A percentile compares a stretch with the other conserved stretches of the same genome.
phyloP scores from a whole-genome alignment of 257 asterid genomes.

The Marsdenia floribunda region DNA sequence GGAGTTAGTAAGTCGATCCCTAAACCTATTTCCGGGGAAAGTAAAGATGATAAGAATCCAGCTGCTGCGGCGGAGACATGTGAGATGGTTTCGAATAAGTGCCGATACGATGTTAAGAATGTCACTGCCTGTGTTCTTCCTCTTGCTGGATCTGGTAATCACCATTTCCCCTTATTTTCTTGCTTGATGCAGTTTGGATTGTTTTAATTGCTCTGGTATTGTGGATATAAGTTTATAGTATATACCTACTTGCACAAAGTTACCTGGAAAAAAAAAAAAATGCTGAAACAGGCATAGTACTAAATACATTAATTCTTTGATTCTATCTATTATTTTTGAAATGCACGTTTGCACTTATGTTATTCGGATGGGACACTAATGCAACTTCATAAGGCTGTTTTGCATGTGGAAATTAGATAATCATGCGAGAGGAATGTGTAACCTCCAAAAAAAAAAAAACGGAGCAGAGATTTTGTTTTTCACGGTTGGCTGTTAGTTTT shows the following conservation, averaged over 20 bases:
- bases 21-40: background rate
- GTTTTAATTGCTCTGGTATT: background rate
- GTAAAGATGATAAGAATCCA: background rate
- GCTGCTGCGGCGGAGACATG: constrained; percentile 18
- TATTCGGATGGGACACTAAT: background rate
- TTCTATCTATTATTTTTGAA: background rate
- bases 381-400: background rate
- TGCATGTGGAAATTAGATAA: background rate
- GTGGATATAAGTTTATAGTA: constrained; percentile 1
- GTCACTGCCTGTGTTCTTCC: constrained; percentile 55
- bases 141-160: constrained; percentile 30
- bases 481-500: background rate
- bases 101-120: constrained; percentile 32
- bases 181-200: background rate
- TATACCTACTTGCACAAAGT: background rate
- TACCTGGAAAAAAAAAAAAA: background rate
- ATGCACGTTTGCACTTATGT: background rate
- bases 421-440: background rate
- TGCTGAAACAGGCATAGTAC: background rate
- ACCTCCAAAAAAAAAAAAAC: background rate
- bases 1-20: constrained; percentile 1
- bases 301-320: background rate
- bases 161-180: background rate
- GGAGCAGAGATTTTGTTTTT: background rate
- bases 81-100: constrained; percentile 28